These are phyloP conservation scores for Spinacia oleracea DNA, from an alignment of 179 eudicot genomes.

Conservation along the genomic window DNA sequence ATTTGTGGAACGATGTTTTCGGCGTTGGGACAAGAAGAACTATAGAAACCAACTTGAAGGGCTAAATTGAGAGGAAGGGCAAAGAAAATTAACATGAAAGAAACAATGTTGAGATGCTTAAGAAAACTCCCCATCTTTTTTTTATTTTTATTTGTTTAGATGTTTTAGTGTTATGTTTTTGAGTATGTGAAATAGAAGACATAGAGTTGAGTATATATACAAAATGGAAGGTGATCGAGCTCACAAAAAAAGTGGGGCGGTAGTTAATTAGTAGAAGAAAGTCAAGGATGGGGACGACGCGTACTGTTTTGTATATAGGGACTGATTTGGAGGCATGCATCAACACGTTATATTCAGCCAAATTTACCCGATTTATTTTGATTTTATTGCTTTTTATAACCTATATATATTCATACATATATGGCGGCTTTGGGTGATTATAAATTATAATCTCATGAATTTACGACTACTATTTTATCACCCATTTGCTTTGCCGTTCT, in stretches of 20 bases:
- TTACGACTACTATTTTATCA: no score
- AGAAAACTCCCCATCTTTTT: conserved; percentile 4
- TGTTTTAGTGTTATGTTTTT: not conserved
- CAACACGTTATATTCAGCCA: not conserved
- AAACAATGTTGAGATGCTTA: not conserved
- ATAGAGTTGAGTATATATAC: not conserved
- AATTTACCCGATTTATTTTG: no score
- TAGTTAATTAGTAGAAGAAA: no score
- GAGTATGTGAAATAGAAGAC: not conserved
- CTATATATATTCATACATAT: no score
- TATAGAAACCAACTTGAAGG: conserved; percentile 47
- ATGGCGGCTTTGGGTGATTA: no score
- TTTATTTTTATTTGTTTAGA: not conserved
- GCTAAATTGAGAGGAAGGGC: conserved; percentile 24
- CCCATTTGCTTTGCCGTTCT: no score
- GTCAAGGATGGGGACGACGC: conserved; percentile 11
- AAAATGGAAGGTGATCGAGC: not conserved
- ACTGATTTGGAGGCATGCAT: not conserved
- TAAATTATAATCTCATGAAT: no score
- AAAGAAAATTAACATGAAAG: not conserved
- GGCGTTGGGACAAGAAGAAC: conserved; percentile 36
- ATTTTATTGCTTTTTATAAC: not conserved
- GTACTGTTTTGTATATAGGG: not conserved
- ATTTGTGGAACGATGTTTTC: conserved; percentile 37
- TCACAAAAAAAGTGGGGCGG: not conserved